These are phyloP conservation scores for Phytopythium cucurbitacearum DNA, from an alignment of 352 stramenopile genomes.

Conservation along the genomic window DNA sequence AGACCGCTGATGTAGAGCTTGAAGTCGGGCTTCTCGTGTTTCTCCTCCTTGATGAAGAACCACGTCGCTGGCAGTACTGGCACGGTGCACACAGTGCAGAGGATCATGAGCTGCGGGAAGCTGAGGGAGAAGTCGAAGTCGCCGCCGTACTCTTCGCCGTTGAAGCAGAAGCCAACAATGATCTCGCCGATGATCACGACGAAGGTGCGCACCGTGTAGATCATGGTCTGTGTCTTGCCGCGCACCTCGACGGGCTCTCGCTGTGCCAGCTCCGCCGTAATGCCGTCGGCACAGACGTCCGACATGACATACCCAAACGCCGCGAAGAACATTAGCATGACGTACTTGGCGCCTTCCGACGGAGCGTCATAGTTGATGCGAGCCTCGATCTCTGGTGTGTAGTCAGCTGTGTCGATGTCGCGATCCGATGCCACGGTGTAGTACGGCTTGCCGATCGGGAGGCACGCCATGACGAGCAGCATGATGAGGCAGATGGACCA, in stretches of 20 bases:
- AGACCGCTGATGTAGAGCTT: conserved; percentile 19
- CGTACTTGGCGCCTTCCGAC: conserved; percentile 41
- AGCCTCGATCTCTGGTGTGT: conserved; percentile 17
- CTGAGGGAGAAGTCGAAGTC: conserved; percentile 40
- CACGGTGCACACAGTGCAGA: conserved; percentile 18
- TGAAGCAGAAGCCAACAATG: conserved; percentile 40
- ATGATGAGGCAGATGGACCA: conserved; percentile 40
- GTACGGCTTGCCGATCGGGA: conserved; percentile 39
- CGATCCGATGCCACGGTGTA: conserved; percentile 26
- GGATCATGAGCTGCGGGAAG: conserved; percentile 50
- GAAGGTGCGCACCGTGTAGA: conserved; percentile 38
- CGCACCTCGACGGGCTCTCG: conserved; percentile 34
- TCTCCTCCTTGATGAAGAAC: conserved; percentile 30
- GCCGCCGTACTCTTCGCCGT: conserved; percentile 43
- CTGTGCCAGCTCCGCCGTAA: conserved; percentile 37
- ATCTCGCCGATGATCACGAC: conserved; percentile 29
- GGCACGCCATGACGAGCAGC: conserved; percentile 37
- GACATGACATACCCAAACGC: conserved; percentile 71
- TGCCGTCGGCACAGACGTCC: conserved; percentile 67
- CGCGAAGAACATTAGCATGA: conserved; percentile 64
- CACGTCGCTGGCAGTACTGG: conserved; percentile 26
- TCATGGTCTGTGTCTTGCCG: conserved; percentile 30
- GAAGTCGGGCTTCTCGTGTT: conserved; percentile 15
- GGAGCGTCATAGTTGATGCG: conserved; percentile 28
- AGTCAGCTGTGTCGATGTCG: conserved; percentile 11